Base-by-base conservation (phyloP, 129 eudicot genomes). In the Chrysanthemum seticuspe region DNA sequence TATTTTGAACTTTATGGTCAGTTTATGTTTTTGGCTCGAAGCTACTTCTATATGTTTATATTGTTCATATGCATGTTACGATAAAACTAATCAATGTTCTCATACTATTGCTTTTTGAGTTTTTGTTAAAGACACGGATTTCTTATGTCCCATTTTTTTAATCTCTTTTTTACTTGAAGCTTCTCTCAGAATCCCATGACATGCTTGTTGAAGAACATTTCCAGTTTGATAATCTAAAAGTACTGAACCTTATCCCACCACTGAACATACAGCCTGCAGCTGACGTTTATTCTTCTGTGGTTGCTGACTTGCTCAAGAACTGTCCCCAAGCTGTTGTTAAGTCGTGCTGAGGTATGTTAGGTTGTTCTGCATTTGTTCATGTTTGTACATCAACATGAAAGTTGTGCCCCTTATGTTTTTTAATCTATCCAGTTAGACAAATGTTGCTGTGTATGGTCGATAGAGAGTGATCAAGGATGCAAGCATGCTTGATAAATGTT, bases 211-310 rank as follows among this genome's bases (percentile, higher is more conserved):
- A 75, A 75, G 79, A 75, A 67, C 23, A 66, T 14, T 55, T 49
- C 67, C 79, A 73, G 1, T 75, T 75, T 75, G 59, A 13, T 31
- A 75, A 67, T 25, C 59, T 75, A 5, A 55, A 75, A 73, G 16
- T 66, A 44, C 47, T 75, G 67, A 75, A 75, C 79, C 73, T 75
- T 56, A 45, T 75, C 79, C 79, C 73, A 15, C 74, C 79, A 44
- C 74, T 67, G 15, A 75, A 75, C 74, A 75, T 56, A 40, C 2
- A 6, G 27, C 74, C 67, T 57, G 60, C 56, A 45, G 67, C 45
- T 6, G 45, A 66, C 12, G 50, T 40, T 40, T 40, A 10, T 56
- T 29, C 67, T 40, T 56, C 36, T 57, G 79, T 67, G 59, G 67
- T 45, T 8, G 23, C 67, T 6, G 67, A 75, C 48, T 56, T 75